These are phyloP conservation scores for Yarrowia yakushimensis DNA, from an alignment of 805 yeast genomes.

Conservation along the genomic window DNA sequence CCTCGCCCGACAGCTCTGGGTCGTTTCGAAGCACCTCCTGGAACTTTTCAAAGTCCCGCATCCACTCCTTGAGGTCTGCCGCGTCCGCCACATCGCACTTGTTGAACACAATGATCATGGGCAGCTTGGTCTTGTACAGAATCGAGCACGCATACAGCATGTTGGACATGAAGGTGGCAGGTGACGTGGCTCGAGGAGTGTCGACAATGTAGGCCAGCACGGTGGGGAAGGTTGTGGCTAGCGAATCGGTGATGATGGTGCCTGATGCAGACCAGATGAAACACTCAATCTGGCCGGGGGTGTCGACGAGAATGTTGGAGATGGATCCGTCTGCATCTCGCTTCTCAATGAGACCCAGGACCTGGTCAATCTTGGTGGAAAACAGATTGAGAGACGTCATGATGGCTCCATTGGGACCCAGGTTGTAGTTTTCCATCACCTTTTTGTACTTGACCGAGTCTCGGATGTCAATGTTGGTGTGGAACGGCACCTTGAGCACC, in stretches of 20 bases:
- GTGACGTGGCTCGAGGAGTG: conserved; percentile 90
- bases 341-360: conserved; percentile 77
- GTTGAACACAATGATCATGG: conserved; percentile 95
- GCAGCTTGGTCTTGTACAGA: conserved; percentile 89
- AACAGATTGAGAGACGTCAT: conserved; percentile 91
- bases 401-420: conserved; percentile 98
- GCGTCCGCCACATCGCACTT: conserved; percentile 87
- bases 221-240: conserved; percentile 94
- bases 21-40: conserved; percentile 70
- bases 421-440: conserved; percentile 88
- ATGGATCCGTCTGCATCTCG: conserved; percentile 48
- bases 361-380: conserved; percentile 95
- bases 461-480: conserved; percentile 90
- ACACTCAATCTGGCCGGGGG: conserved; percentile 99
- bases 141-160: conserved; percentile 98
- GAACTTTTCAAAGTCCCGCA: conserved; percentile 92
- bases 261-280: conserved; percentile 99
- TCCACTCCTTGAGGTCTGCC: conserved; percentile 91
- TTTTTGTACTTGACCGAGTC: conserved; percentile 94
- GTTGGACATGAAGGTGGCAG: conserved; percentile 95
- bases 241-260: conserved; percentile 90
- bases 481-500: conserved; percentile 87
- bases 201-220: conserved; percentile 94
- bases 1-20: conserved; percentile 60
- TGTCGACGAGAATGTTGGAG: conserved; percentile 80